Evolutionary conservation across 164 flowering plant genomes (phyloP), one percentile per base, ranked within the genome.

Genomic region (Buxus sempervirens): DNA sequence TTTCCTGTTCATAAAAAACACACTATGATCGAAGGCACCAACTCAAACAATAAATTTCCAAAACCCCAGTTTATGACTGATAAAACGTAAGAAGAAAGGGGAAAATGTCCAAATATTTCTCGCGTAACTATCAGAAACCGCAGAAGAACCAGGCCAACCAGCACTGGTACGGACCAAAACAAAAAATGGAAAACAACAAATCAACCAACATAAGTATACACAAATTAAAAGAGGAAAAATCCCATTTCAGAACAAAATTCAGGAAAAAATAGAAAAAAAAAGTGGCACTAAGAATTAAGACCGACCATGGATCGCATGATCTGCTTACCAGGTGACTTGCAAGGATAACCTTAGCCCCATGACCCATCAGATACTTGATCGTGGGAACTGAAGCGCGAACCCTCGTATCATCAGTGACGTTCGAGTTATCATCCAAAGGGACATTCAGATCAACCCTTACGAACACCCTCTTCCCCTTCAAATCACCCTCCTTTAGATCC

Each of bases 381-480:
- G 93, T 88, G 32, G 93, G 93, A 8, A 88, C 83, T 32, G 91
- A 89, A 60, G 91, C 90, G 45, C 91, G 73, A 58, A 88, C 62
- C 62, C 90, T 79, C 26, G 88, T 88, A 72, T 88, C 93, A 75
- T 88, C 93, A 19, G 93, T 88, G 77, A 88, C 86, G 20, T 86
- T 83, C 67, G 62, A 73, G 72, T 72, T 73, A 9, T 88, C 91
- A 70, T 88, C 90, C 78, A 88, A 65, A 25, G 93, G 93, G 19
- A 88, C 91, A 60, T 86, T 88, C 64, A 88, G 76, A 85, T 88
- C 93, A 27, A 82, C 93, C 75, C 93, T 78, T 23, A 88, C 87
- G 15, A 88, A 85, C 25, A 88, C 93, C 56, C 65, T 81, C 86
- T 86, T 88, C 24, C 90, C 93, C 75, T 88, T 83, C 83, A 88